Base-by-base conservation (phyloP, 139 green algal genomes). In the Chlamydomonas eustigma region DNA sequence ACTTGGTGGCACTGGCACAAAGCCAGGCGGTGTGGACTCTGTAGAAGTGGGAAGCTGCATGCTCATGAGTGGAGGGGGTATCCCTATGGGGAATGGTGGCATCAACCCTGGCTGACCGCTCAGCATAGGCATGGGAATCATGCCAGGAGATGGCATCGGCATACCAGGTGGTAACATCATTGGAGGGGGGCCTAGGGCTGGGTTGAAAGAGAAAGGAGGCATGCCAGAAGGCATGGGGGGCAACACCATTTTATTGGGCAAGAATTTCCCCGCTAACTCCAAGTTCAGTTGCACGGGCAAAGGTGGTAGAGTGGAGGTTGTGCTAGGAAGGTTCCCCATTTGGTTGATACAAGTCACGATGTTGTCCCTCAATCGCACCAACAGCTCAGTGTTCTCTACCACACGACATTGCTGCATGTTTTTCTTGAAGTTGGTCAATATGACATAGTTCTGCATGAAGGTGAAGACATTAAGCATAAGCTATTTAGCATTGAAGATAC, bases 291-390 rank as follows among this genome's bases (percentile, higher is more conserved):
- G 83, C 31, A 92, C 92, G 1, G 93, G 93, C 58, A 97, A 80
- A 30, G 90, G 85, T 22, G 93, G 93, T 93, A 97, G 95, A 37
- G 92, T 83, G 12, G 72, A 85, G 86, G 95, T 91, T 24, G 90
- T 87, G 35, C 91, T 92, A 8, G 72, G 79, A 69, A 92, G 88
- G 36, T 12, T 71, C 31, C 79, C 83, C 86, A 97, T 94, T 36
- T 89, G 85, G 25, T 87, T 77, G 24, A 94, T 72, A 31, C 92
- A 90, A 37, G 74, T 72, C 65, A 93, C 73, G 38, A 97, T 88
- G 86, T 94, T 97, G 80, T 97, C 93, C 12, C 87, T 81, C 72
- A 95, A 90, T 22, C 80, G 76, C 66, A 91, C 75, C 51, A 97
- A 80, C 73, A 97, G 85, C 74, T 93, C 85, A 0, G 85, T 93